phyloP scores from a whole-genome alignment of 2,329 filamentous ascomycete species.

The Cryphonectria naterciae region DNA sequence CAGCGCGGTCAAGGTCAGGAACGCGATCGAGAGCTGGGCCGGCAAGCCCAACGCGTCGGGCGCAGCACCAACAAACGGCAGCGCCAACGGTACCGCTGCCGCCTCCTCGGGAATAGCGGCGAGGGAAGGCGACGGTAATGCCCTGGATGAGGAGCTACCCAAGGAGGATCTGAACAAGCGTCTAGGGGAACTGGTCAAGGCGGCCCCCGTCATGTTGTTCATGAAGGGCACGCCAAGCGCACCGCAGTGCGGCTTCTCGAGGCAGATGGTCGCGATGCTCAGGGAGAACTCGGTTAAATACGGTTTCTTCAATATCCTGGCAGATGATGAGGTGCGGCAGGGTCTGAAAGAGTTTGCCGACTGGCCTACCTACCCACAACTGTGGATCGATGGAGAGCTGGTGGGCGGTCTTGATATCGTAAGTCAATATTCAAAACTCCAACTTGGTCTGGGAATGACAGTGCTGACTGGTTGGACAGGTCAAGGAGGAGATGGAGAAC shows the following conservation, averaged over 20 bases:
- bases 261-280: slow-evolving; percentile 84
- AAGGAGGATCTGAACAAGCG: slow-evolving; percentile 87
- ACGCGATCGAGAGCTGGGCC: slow-evolving; percentile 82
- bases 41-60: slow-evolving; percentile 47
- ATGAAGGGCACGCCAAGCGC: slow-evolving; percentile 99
- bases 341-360: slow-evolving; percentile 97
- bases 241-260: slow-evolving; percentile 94
- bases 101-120: slow-evolving; percentile 37
- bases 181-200: slow-evolving; percentile 84
- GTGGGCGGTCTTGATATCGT: slow-evolving; percentile 96
- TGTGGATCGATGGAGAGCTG: slow-evolving; percentile 89
- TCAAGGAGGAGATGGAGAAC: slow-evolving; percentile 90
- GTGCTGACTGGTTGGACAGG: slow-evolving; percentile 52
- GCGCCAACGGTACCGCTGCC: slow-evolving; percentile 38
- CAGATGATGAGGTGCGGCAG: slow-evolving; percentile 95
- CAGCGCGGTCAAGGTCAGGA: slow-evolving; percentile 82
- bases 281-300: slow-evolving; percentile 92
- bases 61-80: slow-evolving; percentile 39
- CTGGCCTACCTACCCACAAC: slow-evolving; percentile 96
- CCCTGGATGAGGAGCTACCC: slow-evolving; percentile 37
- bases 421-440: slow-evolving; percentile 45
- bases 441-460: not conserved
- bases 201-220: slow-evolving; percentile 97
- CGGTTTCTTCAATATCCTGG: slow-evolving; percentile 98
- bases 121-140: slow-evolving; percentile 54